Conservation (phyloP, 1,139 yeast species). For the Nakaseomyces kungkrabaensis region DNA sequence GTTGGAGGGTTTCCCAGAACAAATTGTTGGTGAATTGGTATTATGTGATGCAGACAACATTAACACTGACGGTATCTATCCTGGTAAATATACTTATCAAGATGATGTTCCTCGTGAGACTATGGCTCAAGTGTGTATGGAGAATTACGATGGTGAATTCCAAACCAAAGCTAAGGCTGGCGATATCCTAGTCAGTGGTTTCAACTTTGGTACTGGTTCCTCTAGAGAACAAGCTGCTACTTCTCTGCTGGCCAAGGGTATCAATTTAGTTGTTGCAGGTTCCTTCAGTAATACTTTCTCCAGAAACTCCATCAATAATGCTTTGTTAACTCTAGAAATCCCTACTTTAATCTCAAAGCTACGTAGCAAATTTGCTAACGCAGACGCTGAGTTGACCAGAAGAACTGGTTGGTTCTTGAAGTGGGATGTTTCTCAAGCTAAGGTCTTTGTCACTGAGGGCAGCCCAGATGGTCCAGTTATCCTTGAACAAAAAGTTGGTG, state of each 20-base stretch:
- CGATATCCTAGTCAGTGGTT: slow-evolving; percentile 86
- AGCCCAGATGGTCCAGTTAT: slow-evolving; percentile 44
- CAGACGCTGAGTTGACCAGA: slow-evolving; percentile 61
- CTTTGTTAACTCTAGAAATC: slow-evolving; percentile 82
- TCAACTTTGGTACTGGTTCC: slow-evolving; percentile 95
- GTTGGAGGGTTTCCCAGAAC: slow-evolving; percentile 81
- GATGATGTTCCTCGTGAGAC: slow-evolving; percentile 89
- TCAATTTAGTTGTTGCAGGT: slow-evolving; percentile 88
- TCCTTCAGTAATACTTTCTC: slow-evolving; percentile 95
- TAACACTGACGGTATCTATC: slow-evolving; percentile 97
- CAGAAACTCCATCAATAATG: slow-evolving; percentile 92
- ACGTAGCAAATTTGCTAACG: slow-evolving; percentile 52
- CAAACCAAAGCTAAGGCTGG: slow-evolving; percentile 70
- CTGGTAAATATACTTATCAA: slow-evolving; percentile 97
- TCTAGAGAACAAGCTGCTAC: slow-evolving; percentile 99
- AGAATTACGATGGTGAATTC: slow-evolving; percentile 88
- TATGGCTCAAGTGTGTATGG: slow-evolving; percentile 99
- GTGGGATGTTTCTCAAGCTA: slow-evolving; percentile 87
- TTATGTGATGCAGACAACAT: slow-evolving; percentile 96
- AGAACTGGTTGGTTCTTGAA: slow-evolving; percentile 89
- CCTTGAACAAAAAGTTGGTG: slow-evolving; percentile 83
- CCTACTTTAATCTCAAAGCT: slow-evolving; percentile 74
- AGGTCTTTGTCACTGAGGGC: slow-evolving; percentile 66
- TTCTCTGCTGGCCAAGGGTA: slow-evolving; percentile 86
- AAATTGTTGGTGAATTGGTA: slow-evolving; percentile 81